A percentile compares a stretch with the other conserved stretches of the same genome.
phyloP scores from a whole-genome alignment of 2,329 filamentous ascomycete species.

The Fusarium circinatum region DNA sequence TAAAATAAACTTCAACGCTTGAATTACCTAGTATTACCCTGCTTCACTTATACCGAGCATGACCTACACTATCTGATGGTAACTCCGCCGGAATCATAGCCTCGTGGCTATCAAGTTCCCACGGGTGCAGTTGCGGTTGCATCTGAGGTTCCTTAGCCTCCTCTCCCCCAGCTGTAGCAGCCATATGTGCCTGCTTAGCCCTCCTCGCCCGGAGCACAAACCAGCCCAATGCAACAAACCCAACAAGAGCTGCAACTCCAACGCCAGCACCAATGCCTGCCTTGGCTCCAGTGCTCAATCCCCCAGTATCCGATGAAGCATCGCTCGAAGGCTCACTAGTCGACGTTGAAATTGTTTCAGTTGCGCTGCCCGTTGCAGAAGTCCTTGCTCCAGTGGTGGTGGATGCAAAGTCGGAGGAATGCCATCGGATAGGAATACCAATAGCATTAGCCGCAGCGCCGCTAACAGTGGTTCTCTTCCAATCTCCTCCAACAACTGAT shows the following conservation, averaged over 20 bases:
- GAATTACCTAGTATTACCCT: neutral
- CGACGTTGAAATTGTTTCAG: too few species aligned
- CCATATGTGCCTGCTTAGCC: neutral
- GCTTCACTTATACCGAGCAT: neutral
- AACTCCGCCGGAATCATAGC: neutral
- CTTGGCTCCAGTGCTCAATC: neutral
- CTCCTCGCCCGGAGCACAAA: conserved; percentile 4
- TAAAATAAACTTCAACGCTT: neutral
- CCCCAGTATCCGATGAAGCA: neutral
- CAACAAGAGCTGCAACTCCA: neutral
- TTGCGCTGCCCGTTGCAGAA: neutral
- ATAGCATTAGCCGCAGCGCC: neutral
- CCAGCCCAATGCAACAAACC: neutral
- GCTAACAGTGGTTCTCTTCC: neutral
- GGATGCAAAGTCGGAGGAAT: neutral
- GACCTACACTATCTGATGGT: neutral
- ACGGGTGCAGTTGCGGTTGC: neutral
- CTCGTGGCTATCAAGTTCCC: neutral
- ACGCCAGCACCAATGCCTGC: neutral
- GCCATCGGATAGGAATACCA: conserved; percentile 10
- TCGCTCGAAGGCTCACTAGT: too few species aligned
- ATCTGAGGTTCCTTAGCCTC: neutral
- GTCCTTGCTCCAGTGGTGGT: neutral
- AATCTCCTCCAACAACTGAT: conserved; percentile 3
- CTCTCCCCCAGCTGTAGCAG: neutral